Evolutionary conservation across 2,329 filamentous ascomycete genomes (phyloP).

Genomic region (Grosmannia penicillata): DNA sequence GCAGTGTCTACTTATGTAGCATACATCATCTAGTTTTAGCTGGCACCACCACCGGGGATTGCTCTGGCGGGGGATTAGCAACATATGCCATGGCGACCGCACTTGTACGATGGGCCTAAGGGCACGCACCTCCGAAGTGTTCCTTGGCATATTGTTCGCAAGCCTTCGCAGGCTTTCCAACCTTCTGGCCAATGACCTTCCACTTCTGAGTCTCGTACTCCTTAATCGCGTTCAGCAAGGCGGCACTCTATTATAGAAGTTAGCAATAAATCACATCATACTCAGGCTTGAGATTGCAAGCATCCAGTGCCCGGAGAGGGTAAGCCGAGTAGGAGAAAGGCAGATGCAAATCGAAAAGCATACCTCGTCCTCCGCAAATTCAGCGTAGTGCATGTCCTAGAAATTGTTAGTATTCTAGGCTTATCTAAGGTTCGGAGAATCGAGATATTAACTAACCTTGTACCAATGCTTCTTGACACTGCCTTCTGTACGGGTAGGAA

Average conservation of each 20-base stretch:
- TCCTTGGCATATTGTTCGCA: constrained; percentile 84
- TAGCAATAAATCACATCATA: background rate
- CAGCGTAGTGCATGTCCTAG: constrained; percentile 97
- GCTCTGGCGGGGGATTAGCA: too few species aligned
- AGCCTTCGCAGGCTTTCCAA: constrained; percentile 87
- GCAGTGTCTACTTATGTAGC: too few species aligned
- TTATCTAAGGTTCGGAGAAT: background rate
- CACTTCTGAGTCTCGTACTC: constrained; percentile 98
- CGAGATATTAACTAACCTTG: constrained; percentile 65
- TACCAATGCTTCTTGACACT: constrained; percentile 99
- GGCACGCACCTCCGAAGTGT: constrained; percentile 54
- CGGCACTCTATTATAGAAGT: constrained; percentile 41
- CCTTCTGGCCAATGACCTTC: constrained; percentile 93
- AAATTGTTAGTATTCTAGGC: constrained; percentile 2
- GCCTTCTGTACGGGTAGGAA: constrained; percentile 84
- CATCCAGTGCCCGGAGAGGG: too few species aligned
- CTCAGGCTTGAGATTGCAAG: too few species aligned
- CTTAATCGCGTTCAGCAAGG: constrained; percentile 84
- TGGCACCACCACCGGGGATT: too few species aligned
- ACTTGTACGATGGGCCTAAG: too few species aligned
- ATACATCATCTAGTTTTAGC: too few species aligned
- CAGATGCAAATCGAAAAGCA: constrained; percentile 14
- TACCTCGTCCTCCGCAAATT: constrained; percentile 96
- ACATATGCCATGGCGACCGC: too few species aligned
- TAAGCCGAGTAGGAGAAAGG: too few species aligned